Evolutionary conservation across 169 alveolate genomes (phyloP).

Genomic region (Cryptosporidium andersoni): DNA sequence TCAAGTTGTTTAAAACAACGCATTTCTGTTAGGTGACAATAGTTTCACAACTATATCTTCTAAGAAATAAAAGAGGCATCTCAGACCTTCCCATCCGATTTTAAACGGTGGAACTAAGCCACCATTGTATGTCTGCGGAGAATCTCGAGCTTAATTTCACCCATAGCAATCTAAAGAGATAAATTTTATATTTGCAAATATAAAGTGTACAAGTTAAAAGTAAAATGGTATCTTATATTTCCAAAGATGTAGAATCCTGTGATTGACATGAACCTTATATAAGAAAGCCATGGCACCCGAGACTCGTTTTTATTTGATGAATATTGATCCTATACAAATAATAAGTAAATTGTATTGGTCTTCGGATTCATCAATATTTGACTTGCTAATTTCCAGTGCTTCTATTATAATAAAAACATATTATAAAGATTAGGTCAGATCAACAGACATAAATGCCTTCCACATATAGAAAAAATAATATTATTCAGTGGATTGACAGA

Average conservation of each 20-base stretch:
- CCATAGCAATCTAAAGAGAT: slow-evolving; percentile 1
- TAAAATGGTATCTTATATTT: not conserved
- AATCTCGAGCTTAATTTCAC: slow-evolving; percentile 72
- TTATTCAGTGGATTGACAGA: slow-evolving; percentile 72
- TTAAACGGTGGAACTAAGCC: not conserved
- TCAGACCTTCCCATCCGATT: slow-evolving; percentile 73
- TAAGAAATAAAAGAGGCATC: slow-evolving; percentile 64
- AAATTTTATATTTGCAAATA: not conserved
- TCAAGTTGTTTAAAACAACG: slow-evolving; percentile 32
- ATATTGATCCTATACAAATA: slow-evolving; percentile 61
- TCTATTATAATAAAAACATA: not conserved
- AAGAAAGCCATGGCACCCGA: slow-evolving; percentile 71
- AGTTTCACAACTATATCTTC: slow-evolving; percentile 62
- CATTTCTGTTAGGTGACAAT: slow-evolving; percentile 69
- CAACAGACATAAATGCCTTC: slow-evolving; percentile 45
- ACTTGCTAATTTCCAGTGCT: not conserved
- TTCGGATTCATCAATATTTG: slow-evolving; percentile 66
- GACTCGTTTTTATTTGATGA: slow-evolving; percentile 66
- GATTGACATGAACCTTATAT: slow-evolving; percentile 67
- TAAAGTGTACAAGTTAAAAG: not conserved
- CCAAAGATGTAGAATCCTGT: slow-evolving; percentile 58
- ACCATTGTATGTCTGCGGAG: slow-evolving; percentile 60
- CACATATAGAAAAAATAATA: not conserved
- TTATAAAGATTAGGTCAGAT: slow-evolving; percentile 39
- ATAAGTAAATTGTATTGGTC: slow-evolving; percentile 33